Evolutionary conservation across 352 stramenopile genomes (phyloP).

Genomic region (Globisporangium recalcitrans): DNA sequence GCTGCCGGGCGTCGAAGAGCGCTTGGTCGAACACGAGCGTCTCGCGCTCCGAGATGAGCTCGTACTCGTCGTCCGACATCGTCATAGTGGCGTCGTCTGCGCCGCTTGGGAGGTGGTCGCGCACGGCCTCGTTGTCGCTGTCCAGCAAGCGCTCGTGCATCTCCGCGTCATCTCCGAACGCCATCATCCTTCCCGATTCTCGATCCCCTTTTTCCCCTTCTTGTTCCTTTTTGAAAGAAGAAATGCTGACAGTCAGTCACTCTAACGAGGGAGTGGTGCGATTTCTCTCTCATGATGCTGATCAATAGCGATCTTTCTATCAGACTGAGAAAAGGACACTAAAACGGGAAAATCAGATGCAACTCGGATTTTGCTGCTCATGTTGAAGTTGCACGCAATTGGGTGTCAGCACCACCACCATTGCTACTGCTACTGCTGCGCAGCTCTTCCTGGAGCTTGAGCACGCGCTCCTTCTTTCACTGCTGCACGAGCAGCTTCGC

Average conservation of each 20-base stretch:
- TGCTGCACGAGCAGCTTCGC: constrained; percentile 61
- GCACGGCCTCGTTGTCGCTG: constrained; percentile 8
- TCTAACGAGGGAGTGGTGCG: no score
- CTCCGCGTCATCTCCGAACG: constrained; percentile 23
- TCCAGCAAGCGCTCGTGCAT: constrained; percentile 23
- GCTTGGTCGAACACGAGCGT: constrained; percentile 77
- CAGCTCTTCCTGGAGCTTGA: constrained; percentile 30
- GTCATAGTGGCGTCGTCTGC: constrained; percentile 11
- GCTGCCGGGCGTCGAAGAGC: constrained; percentile 32
- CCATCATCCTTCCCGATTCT: constrained; percentile 21
- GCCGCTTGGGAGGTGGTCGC: not conserved
- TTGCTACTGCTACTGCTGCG: not conserved
- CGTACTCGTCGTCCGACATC: constrained; percentile 37
- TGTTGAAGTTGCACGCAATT: constrained; percentile 12
- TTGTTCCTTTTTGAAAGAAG: not conserved
- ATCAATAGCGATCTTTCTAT: not conserved
- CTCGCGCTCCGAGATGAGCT: constrained; percentile 68
- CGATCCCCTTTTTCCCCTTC: not conserved
- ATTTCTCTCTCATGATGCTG: no score
- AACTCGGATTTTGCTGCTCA: not conserved
- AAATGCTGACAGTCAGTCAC: no score
- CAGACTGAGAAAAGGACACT: no score
- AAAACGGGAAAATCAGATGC: no score
- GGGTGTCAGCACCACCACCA: not conserved
- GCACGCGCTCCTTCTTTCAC: constrained; percentile 56